phyloP scores from a whole-genome alignment of 2,329 filamentous ascomycete species.

The Parasarocladium wereldwijsianum region DNA sequence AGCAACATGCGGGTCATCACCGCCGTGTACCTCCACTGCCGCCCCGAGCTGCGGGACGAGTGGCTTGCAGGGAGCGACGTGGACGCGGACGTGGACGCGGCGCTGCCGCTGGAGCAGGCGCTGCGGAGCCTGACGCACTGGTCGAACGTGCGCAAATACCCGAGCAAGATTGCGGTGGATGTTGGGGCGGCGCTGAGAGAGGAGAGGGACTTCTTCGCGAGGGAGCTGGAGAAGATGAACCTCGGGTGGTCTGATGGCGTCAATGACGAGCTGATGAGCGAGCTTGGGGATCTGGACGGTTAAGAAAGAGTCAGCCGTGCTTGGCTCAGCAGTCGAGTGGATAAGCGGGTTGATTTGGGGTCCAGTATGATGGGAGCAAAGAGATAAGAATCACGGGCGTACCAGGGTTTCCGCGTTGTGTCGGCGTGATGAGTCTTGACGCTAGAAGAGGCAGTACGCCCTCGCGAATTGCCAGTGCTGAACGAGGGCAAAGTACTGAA shows the following conservation, averaged over 20 bases:
- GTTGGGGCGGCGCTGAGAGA: slow-evolving; percentile 46
- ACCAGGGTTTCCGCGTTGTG: no score
- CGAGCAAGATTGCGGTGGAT: slow-evolving; percentile 55
- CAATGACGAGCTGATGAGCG: slow-evolving; percentile 15
- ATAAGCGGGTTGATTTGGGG: no score
- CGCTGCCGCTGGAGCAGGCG: slow-evolving; percentile 81
- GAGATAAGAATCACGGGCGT: no score
- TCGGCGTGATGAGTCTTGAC: no score
- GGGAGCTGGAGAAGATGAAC: slow-evolving; percentile 63
- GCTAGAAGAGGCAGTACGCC: no score
- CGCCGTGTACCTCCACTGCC: slow-evolving; percentile 84
- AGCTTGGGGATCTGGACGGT: no score
- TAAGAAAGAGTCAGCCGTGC: no score
- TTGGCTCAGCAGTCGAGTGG: no score
- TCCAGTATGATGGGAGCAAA: no score
- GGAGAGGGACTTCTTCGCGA: slow-evolving; percentile 65
- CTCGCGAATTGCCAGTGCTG: no score
- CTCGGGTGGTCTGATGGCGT: slow-evolving; percentile 29
- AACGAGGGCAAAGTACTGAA: no score
- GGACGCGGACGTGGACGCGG: slow-evolving; percentile 86
- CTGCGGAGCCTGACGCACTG: slow-evolving; percentile 83
- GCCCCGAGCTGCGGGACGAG: slow-evolving; percentile 84
- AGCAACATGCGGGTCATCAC: slow-evolving; percentile 98
- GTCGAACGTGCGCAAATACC: slow-evolving; percentile 77
- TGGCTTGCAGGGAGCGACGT: slow-evolving; percentile 87